Evolutionary conservation across 2,329 filamentous ascomycete genomes (phyloP).

Genomic region (Elsinoe perseae): DNA sequence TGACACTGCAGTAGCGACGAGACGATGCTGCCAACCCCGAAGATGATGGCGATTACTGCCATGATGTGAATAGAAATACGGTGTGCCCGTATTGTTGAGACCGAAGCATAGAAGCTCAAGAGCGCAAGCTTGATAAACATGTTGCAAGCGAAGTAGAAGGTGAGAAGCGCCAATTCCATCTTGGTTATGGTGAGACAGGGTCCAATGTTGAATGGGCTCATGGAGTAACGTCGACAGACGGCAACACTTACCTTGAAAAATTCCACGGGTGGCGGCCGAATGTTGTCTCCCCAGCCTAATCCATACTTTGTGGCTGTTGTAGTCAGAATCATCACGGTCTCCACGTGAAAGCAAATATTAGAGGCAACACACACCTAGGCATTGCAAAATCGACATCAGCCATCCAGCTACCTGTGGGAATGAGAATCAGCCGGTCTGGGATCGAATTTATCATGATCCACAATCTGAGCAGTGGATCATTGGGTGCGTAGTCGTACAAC

Average conservation of each 20-base stretch:
- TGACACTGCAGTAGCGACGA: conserved; percentile 32
- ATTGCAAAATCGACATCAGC: conserved; percentile 17
- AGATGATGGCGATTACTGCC: conserved; percentile 29
- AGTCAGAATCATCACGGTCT: background rate
- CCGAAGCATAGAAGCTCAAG: conserved; percentile 33
- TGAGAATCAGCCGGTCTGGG: background rate
- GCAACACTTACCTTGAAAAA: conserved; percentile 13
- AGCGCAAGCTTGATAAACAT: conserved; percentile 35
- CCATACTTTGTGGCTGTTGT: conserved; percentile 15
- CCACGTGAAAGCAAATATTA: background rate
- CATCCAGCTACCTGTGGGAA: background rate
- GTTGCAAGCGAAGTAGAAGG: conserved; percentile 35
- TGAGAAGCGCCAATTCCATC: conserved; percentile 24
- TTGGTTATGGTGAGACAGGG: conserved; percentile 13
- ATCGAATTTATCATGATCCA: background rate
- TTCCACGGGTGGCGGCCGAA: background rate
- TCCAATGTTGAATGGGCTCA: background rate
- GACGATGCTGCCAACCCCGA: conserved; percentile 29
- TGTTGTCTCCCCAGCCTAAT: conserved; percentile 8
- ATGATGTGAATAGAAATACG: conserved; percentile 28
- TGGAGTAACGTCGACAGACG: no score
- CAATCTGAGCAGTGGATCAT: no score
- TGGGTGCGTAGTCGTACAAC: background rate
- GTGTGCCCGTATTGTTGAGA: conserved; percentile 25
- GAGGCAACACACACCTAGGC: background rate